Evolutionary conservation across 2,329 filamentous ascomycete species (phyloP), one percentile per base, ranked within the genome.

Genomic region (Colletotrichum sp.): DNA sequence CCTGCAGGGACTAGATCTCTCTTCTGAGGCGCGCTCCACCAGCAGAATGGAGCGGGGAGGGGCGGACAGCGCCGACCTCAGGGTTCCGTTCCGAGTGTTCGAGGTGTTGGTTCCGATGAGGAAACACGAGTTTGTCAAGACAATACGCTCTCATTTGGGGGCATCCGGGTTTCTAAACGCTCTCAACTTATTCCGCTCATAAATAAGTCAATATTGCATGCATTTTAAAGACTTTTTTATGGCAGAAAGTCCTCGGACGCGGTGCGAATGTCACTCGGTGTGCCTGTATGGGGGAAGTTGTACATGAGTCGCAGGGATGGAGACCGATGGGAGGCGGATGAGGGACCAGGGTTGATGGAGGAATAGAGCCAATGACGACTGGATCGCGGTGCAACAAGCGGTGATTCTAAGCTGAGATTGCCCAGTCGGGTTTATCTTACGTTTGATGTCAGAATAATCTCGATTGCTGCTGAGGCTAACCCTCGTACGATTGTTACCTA

Each of bases 41-140:
- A 52, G n/a, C 65, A 68, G 65, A 26, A 68, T 68, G 65, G 39
- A 34, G 65, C 65, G 44, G 30, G 24, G 65, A 28, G 30, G 65
- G 39, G 44, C 65, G 39, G 65, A 68, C 36, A 55, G 13, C n/a
- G 44, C 65, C 39, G 49, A 68, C 16, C 24, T 28, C 28, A 28
- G n/a, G 44, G 0, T 21, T 32, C 59, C 59, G 18, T 30, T 34
- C 26, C 7, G 26, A 62, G 12, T 12, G 18, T 62, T n/a, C 4
- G 8, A 10, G 6, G 2, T 21, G 18, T 34, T 62, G 59, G 12
- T 34, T 30, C 57, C 24, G 9, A 6, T 32, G 59, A 62, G 28
- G 28, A n/a, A 34, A 8, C 10, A 21, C n/a, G 0, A 52, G 44
- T 21, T 4, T 52, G n/a, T 52, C n/a, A 13, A n/a, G 9, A 49